These are phyloP conservation scores for Cudoniella acicularis DNA, from an alignment of 495 filamentous ascomycete genomes.

Conservation along the genomic window DNA sequence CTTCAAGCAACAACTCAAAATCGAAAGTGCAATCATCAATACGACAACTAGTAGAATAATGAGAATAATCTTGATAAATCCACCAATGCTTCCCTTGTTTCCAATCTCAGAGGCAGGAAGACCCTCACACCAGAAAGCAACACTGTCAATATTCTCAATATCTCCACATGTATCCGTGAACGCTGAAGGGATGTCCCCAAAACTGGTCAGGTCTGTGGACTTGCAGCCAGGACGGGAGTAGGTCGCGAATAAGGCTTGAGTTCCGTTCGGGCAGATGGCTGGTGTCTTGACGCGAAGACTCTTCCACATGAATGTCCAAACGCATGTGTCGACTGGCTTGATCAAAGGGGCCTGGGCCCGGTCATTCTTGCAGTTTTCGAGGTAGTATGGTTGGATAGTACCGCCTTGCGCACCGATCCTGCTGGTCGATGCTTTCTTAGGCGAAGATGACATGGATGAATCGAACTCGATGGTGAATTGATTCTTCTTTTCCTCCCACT, in stretches of 20 bases:
- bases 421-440: not conserved
- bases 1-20: not conserved
- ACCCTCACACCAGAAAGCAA: not conserved
- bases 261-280: not conserved
- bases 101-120: not conserved
- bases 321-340: not conserved
- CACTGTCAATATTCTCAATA: not conserved
- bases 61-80: not conserved
- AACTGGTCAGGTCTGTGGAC: not conserved
- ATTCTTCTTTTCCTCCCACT: not conserved
- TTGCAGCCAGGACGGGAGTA: not conserved
- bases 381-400: not conserved
- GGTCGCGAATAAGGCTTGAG: not conserved
- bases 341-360: not conserved
- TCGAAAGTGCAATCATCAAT: not conserved
- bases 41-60: not conserved
- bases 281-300: not conserved
- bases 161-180: not conserved
- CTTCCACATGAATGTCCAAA: not conserved
- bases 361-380: not conserved
- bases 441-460: not conserved
- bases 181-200: not conserved
- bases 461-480: not conserved
- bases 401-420: not conserved
- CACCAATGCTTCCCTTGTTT: not conserved